Conservation (phyloP, 495 filamentous ascomycete species). For the Trichoderma asperelloides region DNA sequence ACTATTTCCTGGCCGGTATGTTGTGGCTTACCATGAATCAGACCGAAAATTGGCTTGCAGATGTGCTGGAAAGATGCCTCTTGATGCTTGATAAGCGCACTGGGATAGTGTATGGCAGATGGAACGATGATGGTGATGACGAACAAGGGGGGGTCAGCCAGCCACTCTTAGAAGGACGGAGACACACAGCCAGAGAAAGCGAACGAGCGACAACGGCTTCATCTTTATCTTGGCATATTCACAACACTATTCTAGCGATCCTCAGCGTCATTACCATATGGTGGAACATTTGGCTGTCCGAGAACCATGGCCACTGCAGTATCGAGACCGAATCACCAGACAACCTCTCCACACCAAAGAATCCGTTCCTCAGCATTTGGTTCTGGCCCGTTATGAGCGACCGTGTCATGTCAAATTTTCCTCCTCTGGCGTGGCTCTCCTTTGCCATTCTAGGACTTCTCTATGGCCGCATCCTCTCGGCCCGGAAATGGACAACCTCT, state of each 20-base stretch:
- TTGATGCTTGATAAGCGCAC: background rate
- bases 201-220: slow-evolving; percentile 18
- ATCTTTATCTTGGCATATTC: slow-evolving; percentile 23
- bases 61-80: slow-evolving; percentile 15
- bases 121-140: background rate
- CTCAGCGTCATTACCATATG: slow-evolving; percentile 21
- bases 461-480: slow-evolving; percentile 25
- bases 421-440: slow-evolving; percentile 27
- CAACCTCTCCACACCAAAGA: background rate
- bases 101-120: background rate
- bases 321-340: background rate
- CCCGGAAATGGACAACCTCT: slow-evolving; percentile 16
- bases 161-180: slow-evolving; percentile 15
- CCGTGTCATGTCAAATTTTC: slow-evolving; percentile 21
- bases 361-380: slow-evolving; percentile 18
- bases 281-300: slow-evolving; percentile 29
- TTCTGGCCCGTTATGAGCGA: slow-evolving; percentile 17
- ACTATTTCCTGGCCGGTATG: slow-evolving; percentile 25
- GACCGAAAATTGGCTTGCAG: slow-evolving; percentile 18
- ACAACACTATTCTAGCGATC: slow-evolving; percentile 19
- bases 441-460: slow-evolving; percentile 28
- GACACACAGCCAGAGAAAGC: slow-evolving; percentile 13
- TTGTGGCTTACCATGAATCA: slow-evolving; percentile 20
- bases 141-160: slow-evolving; percentile 15
- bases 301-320: slow-evolving; percentile 20